Base-by-base conservation (phyloP, 306 rosid genomes). In the Vigna mungo region DNA sequence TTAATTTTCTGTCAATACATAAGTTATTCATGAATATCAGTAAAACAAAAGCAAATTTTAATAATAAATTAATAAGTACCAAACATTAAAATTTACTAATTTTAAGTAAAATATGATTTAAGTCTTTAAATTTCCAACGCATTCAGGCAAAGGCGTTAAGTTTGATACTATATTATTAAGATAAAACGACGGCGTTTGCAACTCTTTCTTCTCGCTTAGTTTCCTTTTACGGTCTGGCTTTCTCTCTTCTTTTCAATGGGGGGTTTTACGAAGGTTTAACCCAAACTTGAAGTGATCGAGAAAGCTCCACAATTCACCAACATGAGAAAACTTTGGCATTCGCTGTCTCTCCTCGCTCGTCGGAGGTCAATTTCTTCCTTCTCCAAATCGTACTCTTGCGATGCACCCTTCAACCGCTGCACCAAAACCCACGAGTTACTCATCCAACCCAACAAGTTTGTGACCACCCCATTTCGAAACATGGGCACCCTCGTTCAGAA, bases 191-290 rank as follows among this genome's bases (percentile, higher is more conserved):
- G 10, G 25, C 67, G 78, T 79, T 72, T 17, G 4, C 1, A 7
- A 25, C 15, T 59, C 62, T 61, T 7, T 6, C 0, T 4, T 61
- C 9, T n/a, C 15, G 14, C 1, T 16, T 36, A 9, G 8, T 36
- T 36, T 53, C 6, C 13, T 37, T 27, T 21, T 39, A 1, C 6
- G 4, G 3, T 41, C 5, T 25, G 23, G 6, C 2, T 41, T 4
- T 49, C 51, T 54, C 60, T 9, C 0, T 5, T 23, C 1, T 21
- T 20, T 34, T 7, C 79, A 18, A 56, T 21, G 71, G 39, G 77
- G 89, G 97, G 91, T 84, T 91, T 86, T 82, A 63, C 41, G 12
- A 44, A 78, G 92, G 92, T 84, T 86, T 84, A 88, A 68, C 37
- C 47, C 60, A 64, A 64, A 20, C 21, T 18, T 2, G 11, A 10